Percentiles rank a stretch among this genome's conserved stretches.
Evolutionary conservation across 371 early-diverging fungal species (phyloP).

Genomic region (Choanephora cucurbitarum): DNA sequence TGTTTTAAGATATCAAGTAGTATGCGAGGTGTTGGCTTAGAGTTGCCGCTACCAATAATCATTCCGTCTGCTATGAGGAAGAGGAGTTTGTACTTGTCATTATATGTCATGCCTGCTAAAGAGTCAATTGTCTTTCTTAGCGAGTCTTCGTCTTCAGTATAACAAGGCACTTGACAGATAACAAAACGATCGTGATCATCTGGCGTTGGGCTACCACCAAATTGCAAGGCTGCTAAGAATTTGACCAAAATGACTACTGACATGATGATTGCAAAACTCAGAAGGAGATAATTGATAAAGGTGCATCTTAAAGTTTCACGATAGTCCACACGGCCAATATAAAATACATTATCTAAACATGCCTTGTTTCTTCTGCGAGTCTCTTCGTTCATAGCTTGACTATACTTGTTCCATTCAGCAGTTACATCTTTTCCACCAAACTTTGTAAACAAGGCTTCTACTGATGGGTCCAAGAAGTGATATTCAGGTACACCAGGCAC

Average conservation of each 20-base stretch:
- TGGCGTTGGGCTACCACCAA: conserved; percentile 73
- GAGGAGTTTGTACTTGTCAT: conserved; percentile 94
- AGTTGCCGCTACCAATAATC: conserved; percentile 81
- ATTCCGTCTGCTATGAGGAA: conserved; percentile 91
- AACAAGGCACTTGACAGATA: conserved; percentile 91
- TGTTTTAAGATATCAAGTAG: conserved; percentile 71
- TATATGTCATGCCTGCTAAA: conserved; percentile 86
- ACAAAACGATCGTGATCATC: conserved; percentile 92
- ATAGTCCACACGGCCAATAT: conserved; percentile 84
- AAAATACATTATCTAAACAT: conserved; percentile 84
- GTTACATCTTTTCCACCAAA: conserved; percentile 46
- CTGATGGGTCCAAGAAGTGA: conserved; percentile 34
- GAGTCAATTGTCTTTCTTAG: conserved; percentile 92
- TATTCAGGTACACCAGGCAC: conserved; percentile 32
- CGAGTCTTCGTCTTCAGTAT: conserved; percentile 97
- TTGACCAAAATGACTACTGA: conserved; percentile 87
- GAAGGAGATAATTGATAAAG: conserved; percentile 84
- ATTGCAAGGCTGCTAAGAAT: conserved; percentile 89
- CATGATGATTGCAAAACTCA: conserved; percentile 77
- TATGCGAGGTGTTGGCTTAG: conserved; percentile 74
- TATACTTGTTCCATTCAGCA: conserved; percentile 51
- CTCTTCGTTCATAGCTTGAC: conserved; percentile 33
- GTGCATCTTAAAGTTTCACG: conserved; percentile 79
- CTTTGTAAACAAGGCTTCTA: conserved; percentile 42
- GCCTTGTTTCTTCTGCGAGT: conserved; percentile 33